Evolutionary conservation across 1,139 yeast genomes (phyloP), one percentile per base, ranked within the genome.

Genomic region (Diutina neorugosa): DNA sequence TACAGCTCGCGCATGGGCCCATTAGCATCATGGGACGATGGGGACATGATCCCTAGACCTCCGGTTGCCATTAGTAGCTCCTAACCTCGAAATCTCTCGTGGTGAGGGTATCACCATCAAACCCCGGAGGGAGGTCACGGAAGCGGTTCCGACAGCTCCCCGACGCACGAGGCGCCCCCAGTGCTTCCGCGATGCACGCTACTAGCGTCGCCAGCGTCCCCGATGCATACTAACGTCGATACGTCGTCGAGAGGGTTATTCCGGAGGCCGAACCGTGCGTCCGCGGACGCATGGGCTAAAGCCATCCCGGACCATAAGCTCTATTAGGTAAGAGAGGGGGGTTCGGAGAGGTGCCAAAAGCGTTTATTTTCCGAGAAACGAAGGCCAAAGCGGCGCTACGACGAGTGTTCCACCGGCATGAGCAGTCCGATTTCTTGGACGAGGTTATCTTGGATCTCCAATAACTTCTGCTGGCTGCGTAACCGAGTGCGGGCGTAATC

Each of bases 401-500:
- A 12, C 25, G 48, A 11, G 18, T 46, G 50, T n/a, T 46, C 50
- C 40, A 46, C 20, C 20, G 50, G 50, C 50, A 46, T 27, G 37
- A 46, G 27, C 40, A 18, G 50, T 14, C 16, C 50, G 19, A 46
- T 27, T 14, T 46, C 50, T n/a, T 27, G 50, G 19, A 23, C 27
- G 23, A 46, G 11, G 20, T 27, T 27, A 4, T 46, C 50, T 16
- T 46, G 50, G 7, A 27, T 19, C 27, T 46, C 50, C 20, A 46
- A 34, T 41, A 46, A 46, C 12, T 46, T 46, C 11, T 25, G 19
- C 40, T 21, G 25, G 21, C 18, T 46, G 11, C 50, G 20, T 12
- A 18, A 16, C 19, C 50, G 37, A 16, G 40, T 46, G n/a, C n/a
- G 12, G 31, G 27, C 27, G 94, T 96, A 89, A 53, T 82, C 87